These are phyloP conservation scores for Epicoccum sorghinum DNA, from an alignment of 2,329 filamentous ascomycete species.

Conservation along the genomic window DNA sequence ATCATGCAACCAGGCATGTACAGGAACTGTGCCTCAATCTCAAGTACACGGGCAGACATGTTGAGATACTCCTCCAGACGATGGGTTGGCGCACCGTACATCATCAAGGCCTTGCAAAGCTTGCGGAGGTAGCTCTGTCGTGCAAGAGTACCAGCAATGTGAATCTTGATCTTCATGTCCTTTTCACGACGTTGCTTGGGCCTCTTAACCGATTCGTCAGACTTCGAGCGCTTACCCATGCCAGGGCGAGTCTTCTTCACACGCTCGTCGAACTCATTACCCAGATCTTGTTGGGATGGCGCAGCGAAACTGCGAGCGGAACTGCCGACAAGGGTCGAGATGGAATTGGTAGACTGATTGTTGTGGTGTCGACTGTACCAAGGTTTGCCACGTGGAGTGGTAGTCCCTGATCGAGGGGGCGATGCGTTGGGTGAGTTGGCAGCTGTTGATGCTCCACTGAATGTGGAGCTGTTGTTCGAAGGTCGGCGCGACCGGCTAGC, in stretches of 20 bases:
- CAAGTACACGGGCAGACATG: constrained; percentile 86
- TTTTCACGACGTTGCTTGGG: constrained; percentile 50
- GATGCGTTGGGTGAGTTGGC: constrained; percentile 47
- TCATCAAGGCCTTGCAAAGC: constrained; percentile 85
- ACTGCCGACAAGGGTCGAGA: constrained; percentile 53
- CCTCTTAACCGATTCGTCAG: constrained; percentile 47
- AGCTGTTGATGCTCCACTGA: constrained; percentile 43
- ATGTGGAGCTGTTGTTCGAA: constrained; percentile 27
- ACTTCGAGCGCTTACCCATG: constrained; percentile 46
- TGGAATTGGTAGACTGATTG: constrained; percentile 48
- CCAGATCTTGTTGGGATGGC: constrained; percentile 49
- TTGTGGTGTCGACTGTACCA: constrained; percentile 48
- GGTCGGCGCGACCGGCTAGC: constrained; percentile 13
- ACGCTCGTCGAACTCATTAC: constrained; percentile 50
- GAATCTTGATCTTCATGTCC: constrained; percentile 64
- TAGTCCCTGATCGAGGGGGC: constrained; percentile 51
- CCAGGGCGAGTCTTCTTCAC: constrained; percentile 47
- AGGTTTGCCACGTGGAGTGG: constrained; percentile 46
- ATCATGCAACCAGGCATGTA: constrained; percentile 95
- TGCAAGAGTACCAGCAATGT: constrained; percentile 72
- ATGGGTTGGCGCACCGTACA: constrained; percentile 88
- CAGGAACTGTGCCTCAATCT: constrained; percentile 86
- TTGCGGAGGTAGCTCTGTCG: constrained; percentile 84
- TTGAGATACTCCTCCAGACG: constrained; percentile 89
- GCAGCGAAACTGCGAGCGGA: constrained; percentile 51